These are phyloP conservation scores for Vitis rupestris DNA, from an alignment of 164 flowering plant genomes.

Conservation along the genomic window DNA sequence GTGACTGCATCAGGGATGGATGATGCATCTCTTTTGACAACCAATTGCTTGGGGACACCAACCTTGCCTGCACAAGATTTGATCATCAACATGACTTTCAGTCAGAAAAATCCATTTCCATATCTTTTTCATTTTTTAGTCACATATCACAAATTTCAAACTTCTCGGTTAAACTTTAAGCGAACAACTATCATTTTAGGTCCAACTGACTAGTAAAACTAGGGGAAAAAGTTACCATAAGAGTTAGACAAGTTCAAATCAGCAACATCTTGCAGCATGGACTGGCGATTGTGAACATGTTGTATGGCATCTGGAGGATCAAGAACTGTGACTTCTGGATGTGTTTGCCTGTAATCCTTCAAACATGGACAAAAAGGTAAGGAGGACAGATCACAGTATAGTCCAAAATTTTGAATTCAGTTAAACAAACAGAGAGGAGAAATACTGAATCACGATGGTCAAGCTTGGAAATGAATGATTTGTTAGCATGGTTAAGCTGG, in stretches of 20 bases:
- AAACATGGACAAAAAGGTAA: neutral
- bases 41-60: slow-evolving; percentile 65
- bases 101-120: neutral
- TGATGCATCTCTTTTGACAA: slow-evolving; percentile 60
- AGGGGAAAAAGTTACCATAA: slow-evolving; percentile 50
- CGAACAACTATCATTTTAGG: neutral
- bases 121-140: too few relatives aligned
- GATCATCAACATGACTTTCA: neutral
- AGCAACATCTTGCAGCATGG: slow-evolving; percentile 93
- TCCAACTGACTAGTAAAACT: neutral
- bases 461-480: too few relatives aligned
- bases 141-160: neutral
- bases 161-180: neutral
- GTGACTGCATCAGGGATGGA: slow-evolving; percentile 56
- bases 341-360: slow-evolving; percentile 64
- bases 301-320: slow-evolving; percentile 96
- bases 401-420: too few relatives aligned
- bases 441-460: too few relatives aligned
- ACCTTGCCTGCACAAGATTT: slow-evolving; percentile 51
- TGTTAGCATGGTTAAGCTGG: too few relatives aligned
- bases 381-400: neutral
- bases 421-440: too few relatives aligned
- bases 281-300: slow-evolving; percentile 79
- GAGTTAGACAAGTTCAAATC: slow-evolving; percentile 67
- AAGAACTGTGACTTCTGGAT: slow-evolving; percentile 94